Percentiles rank a stretch among this genome's conserved stretches.
Conservation (phyloP, 257 asterid genomes). For the Solanum piurae region DNA sequence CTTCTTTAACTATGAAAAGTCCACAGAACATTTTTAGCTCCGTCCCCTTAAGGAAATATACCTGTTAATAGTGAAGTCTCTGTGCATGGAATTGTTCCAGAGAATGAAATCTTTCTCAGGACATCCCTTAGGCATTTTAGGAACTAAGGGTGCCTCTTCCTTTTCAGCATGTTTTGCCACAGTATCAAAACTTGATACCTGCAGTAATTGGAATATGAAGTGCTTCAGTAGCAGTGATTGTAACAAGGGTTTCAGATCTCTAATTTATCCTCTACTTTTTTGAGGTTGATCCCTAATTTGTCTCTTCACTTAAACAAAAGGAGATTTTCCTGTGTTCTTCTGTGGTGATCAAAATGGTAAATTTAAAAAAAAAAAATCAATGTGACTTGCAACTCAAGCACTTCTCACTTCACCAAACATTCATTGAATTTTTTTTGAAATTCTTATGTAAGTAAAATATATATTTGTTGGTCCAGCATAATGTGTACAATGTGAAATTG, state of each 20-base stretch:
- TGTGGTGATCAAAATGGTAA: background rate
- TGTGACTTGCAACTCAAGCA: background rate
- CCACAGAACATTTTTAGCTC: background rate
- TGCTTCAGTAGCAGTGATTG: background rate
- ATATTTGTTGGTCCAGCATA: background rate
- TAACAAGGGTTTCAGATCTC: background rate
- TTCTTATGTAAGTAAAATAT: background rate
- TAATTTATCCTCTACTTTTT: background rate
- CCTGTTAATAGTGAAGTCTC: slow-evolving; percentile 96
- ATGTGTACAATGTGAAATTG: background rate
- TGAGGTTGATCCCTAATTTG: background rate
- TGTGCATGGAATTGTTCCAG: slow-evolving; percentile 66
- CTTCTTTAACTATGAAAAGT: background rate
- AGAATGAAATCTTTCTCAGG: slow-evolving; percentile 40
- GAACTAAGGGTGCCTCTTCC: slow-evolving; percentile 8
- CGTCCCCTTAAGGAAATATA: slow-evolving; percentile 2
- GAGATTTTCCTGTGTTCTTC: background rate
- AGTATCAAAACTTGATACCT: slow-evolving; percentile 92
- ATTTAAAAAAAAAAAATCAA: background rate
- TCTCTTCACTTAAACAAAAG: background rate
- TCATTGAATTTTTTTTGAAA: background rate
- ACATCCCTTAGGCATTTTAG: slow-evolving; percentile 42
- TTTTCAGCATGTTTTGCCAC: slow-evolving; percentile 22
- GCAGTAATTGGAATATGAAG: background rate
- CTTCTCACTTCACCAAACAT: background rate